Evolutionary conservation across 106 monocot genomes (phyloP).

Genomic region (Allium fistulosum): DNA sequence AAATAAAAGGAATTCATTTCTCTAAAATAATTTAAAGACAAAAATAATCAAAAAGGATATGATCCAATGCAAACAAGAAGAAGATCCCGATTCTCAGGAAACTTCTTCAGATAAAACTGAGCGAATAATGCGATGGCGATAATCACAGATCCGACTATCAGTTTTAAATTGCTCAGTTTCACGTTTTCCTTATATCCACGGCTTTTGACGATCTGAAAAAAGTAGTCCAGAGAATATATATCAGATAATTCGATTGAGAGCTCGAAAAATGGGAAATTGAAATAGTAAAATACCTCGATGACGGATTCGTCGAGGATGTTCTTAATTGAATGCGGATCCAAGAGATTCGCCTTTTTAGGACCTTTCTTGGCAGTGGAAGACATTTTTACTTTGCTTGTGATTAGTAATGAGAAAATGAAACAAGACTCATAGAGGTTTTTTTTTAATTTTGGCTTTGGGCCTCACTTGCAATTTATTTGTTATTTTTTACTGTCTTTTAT

Average conservation of each 20-base stretch:
- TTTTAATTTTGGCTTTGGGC: too few relatives aligned
- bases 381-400: too few relatives aligned
- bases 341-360: constrained; percentile 85
- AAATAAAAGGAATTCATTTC: too few relatives aligned
- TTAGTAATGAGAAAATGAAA: too few relatives aligned
- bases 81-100: constrained; percentile 81
- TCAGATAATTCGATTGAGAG: constrained; percentile 5
- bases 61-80: constrained; percentile 74
- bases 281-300: constrained; percentile 42
- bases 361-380: constrained; percentile 5
- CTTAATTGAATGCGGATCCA: constrained; percentile 84
- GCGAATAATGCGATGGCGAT: constrained; percentile 75
- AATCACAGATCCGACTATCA: constrained; percentile 57
- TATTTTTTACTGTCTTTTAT: too few relatives aligned
- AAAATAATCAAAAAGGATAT: constrained; percentile 66
- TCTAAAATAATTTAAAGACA: background rate
- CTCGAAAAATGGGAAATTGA: background rate
- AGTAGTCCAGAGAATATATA: background rate
- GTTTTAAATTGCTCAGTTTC: constrained; percentile 58
- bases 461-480: too few relatives aligned
- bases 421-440: too few relatives aligned
- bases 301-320: constrained; percentile 87
- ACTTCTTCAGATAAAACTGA: constrained; percentile 95
- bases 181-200: constrained; percentile 75
- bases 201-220: constrained; percentile 59